These are phyloP conservation scores for Tephrocybe sp. DNA, from an alignment of 768 basidiomycete genomes.

Conservation along the genomic window DNA sequence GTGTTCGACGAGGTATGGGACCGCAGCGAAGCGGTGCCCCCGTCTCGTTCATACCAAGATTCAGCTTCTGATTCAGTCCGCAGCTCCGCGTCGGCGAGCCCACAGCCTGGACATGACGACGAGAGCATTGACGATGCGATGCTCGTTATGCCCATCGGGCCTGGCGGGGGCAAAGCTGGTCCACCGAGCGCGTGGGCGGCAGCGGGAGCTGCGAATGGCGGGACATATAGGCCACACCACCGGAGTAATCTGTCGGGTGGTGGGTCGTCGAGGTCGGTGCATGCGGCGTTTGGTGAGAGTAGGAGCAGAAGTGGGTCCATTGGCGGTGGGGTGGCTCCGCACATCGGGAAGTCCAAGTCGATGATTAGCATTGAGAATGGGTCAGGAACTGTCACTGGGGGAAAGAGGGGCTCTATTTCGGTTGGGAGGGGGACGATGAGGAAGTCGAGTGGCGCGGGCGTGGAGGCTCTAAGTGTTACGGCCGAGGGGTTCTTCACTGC, in stretches of 20 bases:
- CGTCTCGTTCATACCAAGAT: constrained; percentile 19
- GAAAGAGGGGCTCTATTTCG: constrained; percentile 59
- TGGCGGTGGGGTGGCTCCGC: constrained; percentile 20
- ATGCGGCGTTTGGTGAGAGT: constrained; percentile 28
- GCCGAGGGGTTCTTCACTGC: constrained; percentile 78
- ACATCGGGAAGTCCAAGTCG: constrained; percentile 49
- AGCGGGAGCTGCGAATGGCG: constrained; percentile 6
- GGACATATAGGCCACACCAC: constrained; percentile 37
- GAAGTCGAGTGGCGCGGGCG: constrained; percentile 70
- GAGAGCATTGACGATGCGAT: constrained; percentile 77
- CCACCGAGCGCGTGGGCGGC: constrained; percentile 41
- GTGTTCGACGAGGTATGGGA: constrained; percentile 83
- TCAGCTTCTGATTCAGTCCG: constrained; percentile 10
- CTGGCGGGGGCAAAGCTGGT: constrained; percentile 21
- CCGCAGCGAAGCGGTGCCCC: constrained; percentile 58
- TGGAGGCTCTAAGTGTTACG: constrained; percentile 74
- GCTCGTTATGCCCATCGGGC: constrained; percentile 72
- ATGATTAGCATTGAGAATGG: constrained; percentile 66
- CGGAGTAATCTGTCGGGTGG: constrained; percentile 33
- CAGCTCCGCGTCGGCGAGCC: constrained; percentile 19
- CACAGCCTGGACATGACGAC: constrained; percentile 45
- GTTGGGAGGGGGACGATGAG: constrained; percentile 61
- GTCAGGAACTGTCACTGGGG: constrained; percentile 31
- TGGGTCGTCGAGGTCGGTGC: constrained; percentile 30
- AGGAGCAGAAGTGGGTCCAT: constrained; percentile 22